Conservation (phyloP, 352 stramenopile species). For the Pythium apleroticum region DNA sequence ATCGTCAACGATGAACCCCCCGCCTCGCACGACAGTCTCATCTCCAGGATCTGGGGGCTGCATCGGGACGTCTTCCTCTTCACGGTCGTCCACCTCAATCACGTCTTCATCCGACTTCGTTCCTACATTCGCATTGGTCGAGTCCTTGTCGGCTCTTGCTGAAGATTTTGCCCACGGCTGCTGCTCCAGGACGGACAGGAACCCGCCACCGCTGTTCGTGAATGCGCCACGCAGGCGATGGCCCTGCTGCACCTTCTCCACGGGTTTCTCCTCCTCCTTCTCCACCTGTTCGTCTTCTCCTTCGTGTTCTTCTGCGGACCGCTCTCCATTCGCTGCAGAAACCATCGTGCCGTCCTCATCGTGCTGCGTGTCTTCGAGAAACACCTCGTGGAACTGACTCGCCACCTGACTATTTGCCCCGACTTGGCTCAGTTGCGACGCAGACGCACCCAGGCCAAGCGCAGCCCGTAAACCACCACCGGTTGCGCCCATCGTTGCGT, state of each 20-base stretch:
- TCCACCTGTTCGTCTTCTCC: background rate
- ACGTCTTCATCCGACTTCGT: background rate
- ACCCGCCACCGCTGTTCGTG: constrained; percentile 9
- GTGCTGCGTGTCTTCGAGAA: constrained; percentile 55
- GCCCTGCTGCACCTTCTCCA: background rate
- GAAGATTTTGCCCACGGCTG: constrained; percentile 3
- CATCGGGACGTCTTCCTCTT: constrained; percentile 21
- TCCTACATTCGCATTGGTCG: background rate
- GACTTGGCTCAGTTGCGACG: constrained; percentile 25
- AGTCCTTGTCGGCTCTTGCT: background rate
- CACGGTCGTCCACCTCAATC: constrained; percentile 6
- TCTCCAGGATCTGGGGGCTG: background rate
- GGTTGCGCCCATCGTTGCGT: background rate
- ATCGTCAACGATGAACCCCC: background rate
- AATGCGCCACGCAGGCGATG: background rate
- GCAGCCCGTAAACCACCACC: constrained; percentile 30
- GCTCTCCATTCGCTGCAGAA: background rate
- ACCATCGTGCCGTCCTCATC: constrained; percentile 25
- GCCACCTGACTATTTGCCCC: constrained; percentile 16
- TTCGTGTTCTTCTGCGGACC: background rate
- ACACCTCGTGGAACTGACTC: constrained; percentile 48
- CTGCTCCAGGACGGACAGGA: constrained; percentile 12
- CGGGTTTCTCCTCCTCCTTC: background rate
- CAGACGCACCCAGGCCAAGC: constrained; percentile 28
- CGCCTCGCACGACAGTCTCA: background rate